Evolutionary conservation across 331 rosid species (phyloP), one percentile per base, ranked within the genome.

Genomic region (Quercus tomentella): DNA sequence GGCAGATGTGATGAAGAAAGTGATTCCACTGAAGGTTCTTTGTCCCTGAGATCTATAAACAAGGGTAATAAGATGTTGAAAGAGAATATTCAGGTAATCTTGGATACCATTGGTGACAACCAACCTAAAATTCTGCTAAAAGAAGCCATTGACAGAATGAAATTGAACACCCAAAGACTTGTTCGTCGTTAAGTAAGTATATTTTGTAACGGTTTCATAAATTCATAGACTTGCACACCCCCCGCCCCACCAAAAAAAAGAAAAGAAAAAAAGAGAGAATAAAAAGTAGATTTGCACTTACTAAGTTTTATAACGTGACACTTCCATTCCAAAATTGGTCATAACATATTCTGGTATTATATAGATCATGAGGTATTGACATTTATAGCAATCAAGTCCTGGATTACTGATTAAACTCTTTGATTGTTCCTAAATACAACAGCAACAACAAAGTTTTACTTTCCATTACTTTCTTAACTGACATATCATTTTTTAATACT

Each of bases 101-200:
- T 87, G 72, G 87, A 81, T 78, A 81, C 87, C 71, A 73, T 84
- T 23, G 26, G 78, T 79, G 87, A 86, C 51, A 52, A 81, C 70
- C 76, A 86, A 66, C 72, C 83, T 74, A 77, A 70, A 66, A 52
- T 79, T 63, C 88, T 82, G 62, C 61, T 92, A 86, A 90, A 84
- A 66, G 95, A 94, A 82, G 97, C 94, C 75, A 82, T 92, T 76
- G 95, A 86, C 61, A 92, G 86, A 85, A 93, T 92, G 75, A 94
- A 94, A 81, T 65, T 89, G 73, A 92, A 94, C 84, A 92, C 95
- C 76, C 80, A 88, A 81, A 92, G 95, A 87, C 90, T 94, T 66
- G 89, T 91, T 85, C 97, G 93, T 45, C 94, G 93, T 41, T 97
- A 92, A 96, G 97, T 92, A 74, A 83, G 81, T 49, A 68, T 77